Evolutionary conservation across 305 asterid genomes (phyloP).

Genomic region (Petunia hybrid): DNA sequence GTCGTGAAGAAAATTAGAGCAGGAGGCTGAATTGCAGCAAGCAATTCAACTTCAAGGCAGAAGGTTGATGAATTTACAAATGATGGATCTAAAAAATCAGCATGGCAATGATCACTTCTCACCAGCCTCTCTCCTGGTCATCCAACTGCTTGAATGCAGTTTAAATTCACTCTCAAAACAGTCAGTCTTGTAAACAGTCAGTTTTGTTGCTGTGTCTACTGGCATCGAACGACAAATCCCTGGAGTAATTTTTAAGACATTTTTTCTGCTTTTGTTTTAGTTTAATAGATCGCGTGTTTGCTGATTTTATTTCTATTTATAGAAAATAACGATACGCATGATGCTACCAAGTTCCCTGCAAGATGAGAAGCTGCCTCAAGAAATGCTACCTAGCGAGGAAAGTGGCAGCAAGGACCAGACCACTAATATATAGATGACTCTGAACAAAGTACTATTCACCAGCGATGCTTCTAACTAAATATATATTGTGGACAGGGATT

Average conservation of each 20-base stretch:
- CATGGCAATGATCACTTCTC: conserved; percentile 55
- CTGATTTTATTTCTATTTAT: conserved; percentile 23
- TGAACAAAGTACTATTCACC: not conserved
- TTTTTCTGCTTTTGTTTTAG: not conserved
- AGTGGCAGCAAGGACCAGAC: conserved; percentile 48
- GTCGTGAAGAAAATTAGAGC: conserved; percentile 76
- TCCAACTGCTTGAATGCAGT: conserved; percentile 51
- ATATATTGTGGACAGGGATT: conserved; percentile 73
- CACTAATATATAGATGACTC: too few relatives aligned
- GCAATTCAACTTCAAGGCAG: conserved; percentile 83
- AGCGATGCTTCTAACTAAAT: conserved; percentile 30
- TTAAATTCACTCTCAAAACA: conserved; percentile 55
- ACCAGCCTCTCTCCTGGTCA: conserved; percentile 52
- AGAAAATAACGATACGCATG: conserved; percentile 50
- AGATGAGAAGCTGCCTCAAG: conserved; percentile 49
- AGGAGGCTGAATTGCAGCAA: conserved; percentile 79
- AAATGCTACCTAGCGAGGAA: conserved; percentile 41
- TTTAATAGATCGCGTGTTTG: not conserved
- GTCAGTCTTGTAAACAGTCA: too few relatives aligned
- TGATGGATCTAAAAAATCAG: conserved; percentile 74
- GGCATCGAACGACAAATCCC: conserved; percentile 48
- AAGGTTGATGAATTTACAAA: conserved; percentile 74
- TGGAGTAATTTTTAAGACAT: conserved; percentile 43
- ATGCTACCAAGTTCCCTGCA: conserved; percentile 44
- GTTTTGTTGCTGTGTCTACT: conserved; percentile 42